A percentile compares a stretch with the other conserved stretches of the same genome.
Evolutionary conservation across 2,329 filamentous ascomycete species (phyloP).

Genomic region (Alternaria dauci): DNA sequence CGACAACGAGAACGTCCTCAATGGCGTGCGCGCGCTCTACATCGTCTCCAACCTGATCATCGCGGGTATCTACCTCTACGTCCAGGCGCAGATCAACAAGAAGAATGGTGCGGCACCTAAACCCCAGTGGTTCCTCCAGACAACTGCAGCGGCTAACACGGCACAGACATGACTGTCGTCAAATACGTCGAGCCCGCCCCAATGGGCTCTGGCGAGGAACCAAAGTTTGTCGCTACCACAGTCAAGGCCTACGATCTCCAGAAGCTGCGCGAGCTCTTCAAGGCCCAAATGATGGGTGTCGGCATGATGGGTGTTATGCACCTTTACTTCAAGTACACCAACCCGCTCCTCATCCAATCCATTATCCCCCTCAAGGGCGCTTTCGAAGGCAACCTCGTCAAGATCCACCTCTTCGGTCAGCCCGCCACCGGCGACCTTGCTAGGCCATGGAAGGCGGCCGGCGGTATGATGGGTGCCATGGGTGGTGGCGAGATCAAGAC

Average conservation of each 20-base stretch:
- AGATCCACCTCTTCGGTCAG: constrained; percentile 91
- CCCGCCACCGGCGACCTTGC: constrained; percentile 89
- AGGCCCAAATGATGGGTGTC: constrained; percentile 92
- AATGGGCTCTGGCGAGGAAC: constrained; percentile 92
- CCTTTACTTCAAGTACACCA: constrained; percentile 99
- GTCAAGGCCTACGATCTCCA: constrained; percentile 91
- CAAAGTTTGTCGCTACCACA: constrained; percentile 95
- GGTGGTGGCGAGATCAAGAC: constrained; percentile 79
- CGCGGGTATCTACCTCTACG: constrained; percentile 82
- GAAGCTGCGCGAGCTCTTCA: constrained; percentile 86
- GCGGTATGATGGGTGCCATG: constrained; percentile 83
- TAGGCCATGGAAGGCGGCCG: constrained; percentile 89
- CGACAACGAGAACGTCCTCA: constrained; percentile 79
- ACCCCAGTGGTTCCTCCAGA: not conserved
- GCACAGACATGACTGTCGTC: constrained; percentile 88
- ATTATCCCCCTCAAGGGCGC: constrained; percentile 97
- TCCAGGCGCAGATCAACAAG: constrained; percentile 85
- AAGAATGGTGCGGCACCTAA: constrained; percentile 81
- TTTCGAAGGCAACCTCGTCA: constrained; percentile 93
- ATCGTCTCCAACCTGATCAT: constrained; percentile 83
- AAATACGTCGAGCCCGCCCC: constrained; percentile 98
- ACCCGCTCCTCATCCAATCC: constrained; percentile 97
- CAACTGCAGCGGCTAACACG: constrained; percentile 23
- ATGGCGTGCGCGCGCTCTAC: constrained; percentile 70
- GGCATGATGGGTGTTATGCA: constrained; percentile 99